These are phyloP conservation scores for Aspergillus bertholletiae DNA, from an alignment of 495 filamentous ascomycete species.

Conservation along the genomic window DNA sequence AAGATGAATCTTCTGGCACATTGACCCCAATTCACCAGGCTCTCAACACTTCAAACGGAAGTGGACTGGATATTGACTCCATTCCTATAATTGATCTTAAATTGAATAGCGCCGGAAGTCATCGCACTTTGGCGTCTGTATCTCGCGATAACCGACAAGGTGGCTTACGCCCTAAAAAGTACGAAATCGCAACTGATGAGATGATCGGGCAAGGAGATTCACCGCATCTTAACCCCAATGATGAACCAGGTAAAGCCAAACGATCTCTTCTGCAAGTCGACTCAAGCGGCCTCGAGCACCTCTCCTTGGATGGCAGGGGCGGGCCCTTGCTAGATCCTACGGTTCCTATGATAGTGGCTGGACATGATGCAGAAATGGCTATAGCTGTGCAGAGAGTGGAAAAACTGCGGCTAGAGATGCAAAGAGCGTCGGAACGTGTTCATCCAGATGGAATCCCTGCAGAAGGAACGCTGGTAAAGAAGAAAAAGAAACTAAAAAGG, in stretches of 20 bases:
- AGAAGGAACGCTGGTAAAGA: conserved; percentile 73
- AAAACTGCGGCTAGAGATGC: conserved; percentile 81
- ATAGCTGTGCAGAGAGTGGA: conserved; percentile 85
- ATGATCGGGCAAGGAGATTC: conserved; percentile 30
- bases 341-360: conserved; percentile 29
- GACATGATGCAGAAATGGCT: conserved; percentile 78
- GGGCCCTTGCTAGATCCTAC: conserved; percentile 2
- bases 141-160: conserved; percentile 17
- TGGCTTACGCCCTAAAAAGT: conserved; percentile 36
- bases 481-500: conserved; percentile 59
- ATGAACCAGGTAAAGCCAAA: conserved; percentile 40
- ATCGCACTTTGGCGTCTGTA: conserved; percentile 6
- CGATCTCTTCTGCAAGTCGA: conserved; percentile 74
- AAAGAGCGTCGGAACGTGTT: conserved; percentile 80
- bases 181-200: conserved; percentile 63
- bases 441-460: conserved; percentile 64
- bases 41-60: conserved; percentile 61
- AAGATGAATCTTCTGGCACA: conserved; percentile 44
- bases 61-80: conserved; percentile 80
- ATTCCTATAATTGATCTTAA: conserved; percentile 94
- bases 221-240: conserved; percentile 23
- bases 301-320: conserved; percentile 49
- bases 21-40: conserved; percentile 73
- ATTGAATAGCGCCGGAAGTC: conserved; percentile 47
- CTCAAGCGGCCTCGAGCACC: conserved; percentile 67